A percentile compares a stretch with the other conserved stretches of the same genome.
Conservation (phyloP, 164 flowering plant species). For the Macadamia integrifolia region DNA sequence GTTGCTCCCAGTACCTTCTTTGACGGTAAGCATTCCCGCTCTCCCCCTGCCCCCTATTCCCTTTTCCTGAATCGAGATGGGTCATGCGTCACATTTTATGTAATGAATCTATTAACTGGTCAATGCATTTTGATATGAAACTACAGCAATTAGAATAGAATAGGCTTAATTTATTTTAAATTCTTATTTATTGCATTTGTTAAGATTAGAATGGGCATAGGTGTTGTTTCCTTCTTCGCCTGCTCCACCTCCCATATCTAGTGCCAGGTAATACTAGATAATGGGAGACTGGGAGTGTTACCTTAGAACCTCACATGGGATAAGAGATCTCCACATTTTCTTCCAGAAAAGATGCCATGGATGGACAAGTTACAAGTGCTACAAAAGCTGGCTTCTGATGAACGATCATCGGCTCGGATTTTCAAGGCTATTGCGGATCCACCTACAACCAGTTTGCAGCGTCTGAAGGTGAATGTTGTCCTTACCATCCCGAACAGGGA, state of each 20-base stretch:
- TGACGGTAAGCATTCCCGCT: conserved; percentile 38
- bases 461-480: conserved; percentile 62
- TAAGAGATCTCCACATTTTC: conserved; percentile 14
- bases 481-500: not conserved
- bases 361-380: conserved; percentile 77
- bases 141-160: not conserved
- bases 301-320: conserved; percentile 12
- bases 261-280: too few relatives aligned
- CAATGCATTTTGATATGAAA: not conserved
- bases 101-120: not conserved
- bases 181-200: not conserved
- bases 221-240: too few relatives aligned
- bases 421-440: conserved; percentile 98
- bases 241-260: not conserved
- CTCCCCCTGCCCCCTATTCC: not conserved
- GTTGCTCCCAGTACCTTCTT: conserved; percentile 86
- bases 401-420: conserved; percentile 54
- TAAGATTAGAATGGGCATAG: not conserved
- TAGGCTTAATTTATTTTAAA: not conserved
- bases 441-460: conserved; percentile 96
- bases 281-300: conserved; percentile 2
- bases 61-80: not conserved
- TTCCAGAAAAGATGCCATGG: conserved; percentile 82
- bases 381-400: conserved; percentile 49
- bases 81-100: not conserved